Evolutionary conservation across 2,329 filamentous ascomycete species (phyloP).

Genomic region (Rutstroemia sp.): DNA sequence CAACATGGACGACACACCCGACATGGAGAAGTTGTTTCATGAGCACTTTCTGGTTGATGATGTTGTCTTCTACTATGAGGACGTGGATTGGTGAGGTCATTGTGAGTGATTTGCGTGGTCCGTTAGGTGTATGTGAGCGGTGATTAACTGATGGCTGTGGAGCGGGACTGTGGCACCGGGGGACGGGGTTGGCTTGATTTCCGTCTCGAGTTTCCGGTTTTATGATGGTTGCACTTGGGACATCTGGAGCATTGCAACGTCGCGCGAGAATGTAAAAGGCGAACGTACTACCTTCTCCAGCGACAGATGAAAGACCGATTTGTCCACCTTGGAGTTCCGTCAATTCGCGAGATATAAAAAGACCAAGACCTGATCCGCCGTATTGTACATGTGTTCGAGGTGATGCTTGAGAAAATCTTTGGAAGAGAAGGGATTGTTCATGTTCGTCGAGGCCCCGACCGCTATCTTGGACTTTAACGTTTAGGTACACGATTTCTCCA

Average conservation of each 20-base stretch:
- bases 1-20: conserved; percentile 35
- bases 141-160: background rate
- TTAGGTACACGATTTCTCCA: conserved; percentile 63
- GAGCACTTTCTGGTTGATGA: conserved; percentile 41
- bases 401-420: conserved; percentile 66
- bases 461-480: conserved; percentile 69
- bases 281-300: conserved; percentile 66
- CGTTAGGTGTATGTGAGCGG: background rate
- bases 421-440: conserved; percentile 69
- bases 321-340: conserved; percentile 75
- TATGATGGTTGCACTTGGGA: background rate
- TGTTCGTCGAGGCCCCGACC: conserved; percentile 64
- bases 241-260: conserved; percentile 8
- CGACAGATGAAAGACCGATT: conserved; percentile 64
- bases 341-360: conserved; percentile 74
- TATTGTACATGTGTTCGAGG: conserved; percentile 72
- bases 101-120: background rate
- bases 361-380: conserved; percentile 68
- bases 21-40: conserved; percentile 42
- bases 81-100: conserved; percentile 26
- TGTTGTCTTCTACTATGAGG: conserved; percentile 53
- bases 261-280: conserved; percentile 56
- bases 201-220: conserved; percentile 2
- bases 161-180: background rate
- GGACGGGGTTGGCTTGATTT: conserved; percentile 4